phyloP scores from a whole-genome alignment of 495 filamentous ascomycete species.

The Bacidia rubella region DNA sequence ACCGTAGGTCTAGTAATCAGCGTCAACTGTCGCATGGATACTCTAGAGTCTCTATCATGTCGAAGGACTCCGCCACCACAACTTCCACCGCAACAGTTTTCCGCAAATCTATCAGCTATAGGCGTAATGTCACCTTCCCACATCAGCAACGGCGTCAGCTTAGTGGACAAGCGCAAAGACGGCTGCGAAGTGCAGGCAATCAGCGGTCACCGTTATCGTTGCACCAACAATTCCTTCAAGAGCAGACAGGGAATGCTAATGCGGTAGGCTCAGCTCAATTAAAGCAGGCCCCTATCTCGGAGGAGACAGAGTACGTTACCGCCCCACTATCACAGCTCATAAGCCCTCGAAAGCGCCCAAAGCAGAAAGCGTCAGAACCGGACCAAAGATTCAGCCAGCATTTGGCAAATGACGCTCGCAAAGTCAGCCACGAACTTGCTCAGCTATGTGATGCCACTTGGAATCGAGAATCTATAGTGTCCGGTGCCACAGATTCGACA shows the following conservation, averaged over 20 bases:
- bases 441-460: constrained; percentile 73
- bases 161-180: constrained; percentile 15
- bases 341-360: constrained; percentile 13
- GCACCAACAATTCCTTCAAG: constrained; percentile 10
- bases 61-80: constrained; percentile 39
- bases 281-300: neutral
- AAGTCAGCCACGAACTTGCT: constrained; percentile 52
- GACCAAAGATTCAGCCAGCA: constrained; percentile 29
- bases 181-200: constrained; percentile 8
- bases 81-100: constrained; percentile 35
- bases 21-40: constrained; percentile 11
- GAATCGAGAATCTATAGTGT: constrained; percentile 51
- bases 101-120: constrained; percentile 44
- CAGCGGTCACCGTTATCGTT: constrained; percentile 11
- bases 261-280: neutral
- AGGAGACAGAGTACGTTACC: neutral
- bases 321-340: constrained; percentile 17
- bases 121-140: constrained; percentile 69
- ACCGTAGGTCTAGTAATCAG: constrained; percentile 7
- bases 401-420: constrained; percentile 48
- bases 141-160: constrained; percentile 38
- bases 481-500: constrained; percentile 31
- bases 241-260: neutral
- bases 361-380: constrained; percentile 26
- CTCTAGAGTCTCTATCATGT: constrained; percentile 20